Base-by-base conservation (phyloP, 306 rosid genomes). In the Vicia sativa region DNA sequence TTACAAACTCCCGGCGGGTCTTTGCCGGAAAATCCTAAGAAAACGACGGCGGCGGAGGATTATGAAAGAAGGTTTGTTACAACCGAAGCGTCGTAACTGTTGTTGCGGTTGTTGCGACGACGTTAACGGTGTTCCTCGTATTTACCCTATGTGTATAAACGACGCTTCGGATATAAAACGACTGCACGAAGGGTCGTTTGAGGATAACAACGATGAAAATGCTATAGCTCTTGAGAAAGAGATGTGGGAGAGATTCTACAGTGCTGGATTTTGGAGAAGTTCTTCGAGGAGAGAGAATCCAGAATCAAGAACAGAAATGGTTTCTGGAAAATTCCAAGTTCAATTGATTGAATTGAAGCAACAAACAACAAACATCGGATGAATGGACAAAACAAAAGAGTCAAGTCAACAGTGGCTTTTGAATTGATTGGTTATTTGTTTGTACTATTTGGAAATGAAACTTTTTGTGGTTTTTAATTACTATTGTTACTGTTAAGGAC, bases 211-310 rank as follows among this genome's bases (percentile, higher is more conserved):
- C 12, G 38, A 25, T 12, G 11, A 79, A 56, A 91, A 87, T 62
- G 82, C 79, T 23, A 5, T 75, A 11, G 85, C 85, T 16, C 78
- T 93, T 10, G 99, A 93, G 84, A 82, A 83, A 58, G 99, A 93
- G 91, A 93, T 93, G 99, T 90, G 95, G 99, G 90, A 88, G 6
- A 76, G 43, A 75, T 93, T 93, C 39, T 83, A 78, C 68, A 39
- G 82, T 11, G 62, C 91, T 11, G 99, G 99, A 0, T 93, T 93
- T 41, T 93, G 99, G 99, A 83, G 97, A 67, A 93, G 99, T 29
- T 84, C 86, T 6, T 90, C 97, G 0, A 85, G 83, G 60, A 86
- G 88, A 74, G 92, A 92, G 2, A 21, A 25, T 25, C 3, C 82
- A 7, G 38, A 7, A 7, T 7, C 38, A 34, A 34, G 38, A 0